Conservation (phyloP, 2,329 filamentous ascomycete genomes). For the Penicillium hesseltinei region DNA sequence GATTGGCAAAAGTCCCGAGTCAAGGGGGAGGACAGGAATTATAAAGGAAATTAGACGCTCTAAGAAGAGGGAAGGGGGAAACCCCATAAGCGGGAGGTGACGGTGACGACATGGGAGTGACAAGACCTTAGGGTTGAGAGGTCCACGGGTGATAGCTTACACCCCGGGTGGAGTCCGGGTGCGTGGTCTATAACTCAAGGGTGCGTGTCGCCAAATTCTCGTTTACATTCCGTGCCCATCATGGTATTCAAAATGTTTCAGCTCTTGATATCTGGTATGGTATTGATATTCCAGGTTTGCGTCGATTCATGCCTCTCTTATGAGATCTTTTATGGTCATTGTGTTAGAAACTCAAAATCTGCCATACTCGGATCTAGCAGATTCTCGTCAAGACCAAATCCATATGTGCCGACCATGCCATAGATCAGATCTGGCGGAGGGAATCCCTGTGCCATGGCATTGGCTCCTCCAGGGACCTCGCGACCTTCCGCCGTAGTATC, state of each 20-base stretch:
- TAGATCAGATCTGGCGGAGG: conserved; percentile 44
- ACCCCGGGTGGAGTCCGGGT: conserved; percentile 13
- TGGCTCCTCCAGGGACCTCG: conserved; percentile 41
- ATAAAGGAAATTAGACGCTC: conserved; percentile 16
- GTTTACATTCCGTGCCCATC: conserved; percentile 16
- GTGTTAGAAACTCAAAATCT: conserved; percentile 41
- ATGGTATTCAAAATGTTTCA: neutral
- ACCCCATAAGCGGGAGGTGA: conserved; percentile 20
- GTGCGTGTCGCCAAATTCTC: conserved; percentile 16
- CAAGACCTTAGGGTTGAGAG: conserved; percentile 7
- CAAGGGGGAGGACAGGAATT: conserved; percentile 18
- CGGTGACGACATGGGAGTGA: conserved; percentile 24
- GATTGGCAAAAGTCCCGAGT: conserved; percentile 14
- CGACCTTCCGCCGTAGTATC: conserved; percentile 17
- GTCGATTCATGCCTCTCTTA: neutral
- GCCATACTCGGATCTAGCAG: conserved; percentile 43
- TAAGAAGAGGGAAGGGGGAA: conserved; percentile 7
- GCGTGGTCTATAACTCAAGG: conserved; percentile 10
- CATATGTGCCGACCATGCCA: conserved; percentile 46
- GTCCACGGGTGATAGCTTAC: conserved; percentile 16
- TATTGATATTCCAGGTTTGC: neutral
- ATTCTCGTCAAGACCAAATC: conserved; percentile 43
- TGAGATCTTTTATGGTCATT: conserved; percentile 17
- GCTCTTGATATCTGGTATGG: neutral
- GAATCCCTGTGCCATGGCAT: conserved; percentile 43